Evolutionary conservation across 169 alveolate species (phyloP), one percentile per base, ranked within the genome.

Genomic region (Cryptosporidium andersoni): DNA sequence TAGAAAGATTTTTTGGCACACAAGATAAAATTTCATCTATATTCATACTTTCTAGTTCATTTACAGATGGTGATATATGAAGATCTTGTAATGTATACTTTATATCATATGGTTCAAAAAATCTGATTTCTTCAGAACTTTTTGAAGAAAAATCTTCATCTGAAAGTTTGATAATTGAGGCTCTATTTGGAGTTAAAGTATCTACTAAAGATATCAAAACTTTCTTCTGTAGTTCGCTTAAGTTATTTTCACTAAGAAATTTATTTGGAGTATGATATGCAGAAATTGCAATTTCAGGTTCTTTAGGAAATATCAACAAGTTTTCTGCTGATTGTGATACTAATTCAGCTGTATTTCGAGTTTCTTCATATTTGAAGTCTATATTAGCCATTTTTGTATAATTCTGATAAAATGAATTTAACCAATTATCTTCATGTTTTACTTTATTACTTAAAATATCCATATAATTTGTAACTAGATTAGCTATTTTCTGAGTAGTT

Each of bases 301-400:
- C 74, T 25, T 74, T 63, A 36, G 85, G 85, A 34, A 74, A 74
- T 37, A 74, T 14, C 47, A 74, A 60, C 11, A 74, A 42, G 39
- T 55, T 74, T 37, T 74, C 85, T 12, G 85, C 85, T 16, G 85
- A 66, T 43, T 74, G 85, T 37, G 85, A 74, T 7, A 43, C 85
- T 36, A 58, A 58, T 43, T 63, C 85, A 14, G 85, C 67, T 2
- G 67, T 74, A 36, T 74, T 52, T 45, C 85, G 55, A 45, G 55
- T 62, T 25, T 74, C 85, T 9, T 74, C 85, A 58, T 40, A 74
- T 4, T 48, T 52, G 47, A 58, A 74, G n/a, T 74, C 62, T 25
- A 74, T 74, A 36, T 60, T 56, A 34, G 85, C 85, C 85, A 74
- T 74, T 9, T 34, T 74, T 37, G 85, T 56, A n/a, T 74, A 74